These are phyloP conservation scores for Cystobasidium tubakii DNA, from an alignment of 768 basidiomycete genomes.

Conservation along the genomic window DNA sequence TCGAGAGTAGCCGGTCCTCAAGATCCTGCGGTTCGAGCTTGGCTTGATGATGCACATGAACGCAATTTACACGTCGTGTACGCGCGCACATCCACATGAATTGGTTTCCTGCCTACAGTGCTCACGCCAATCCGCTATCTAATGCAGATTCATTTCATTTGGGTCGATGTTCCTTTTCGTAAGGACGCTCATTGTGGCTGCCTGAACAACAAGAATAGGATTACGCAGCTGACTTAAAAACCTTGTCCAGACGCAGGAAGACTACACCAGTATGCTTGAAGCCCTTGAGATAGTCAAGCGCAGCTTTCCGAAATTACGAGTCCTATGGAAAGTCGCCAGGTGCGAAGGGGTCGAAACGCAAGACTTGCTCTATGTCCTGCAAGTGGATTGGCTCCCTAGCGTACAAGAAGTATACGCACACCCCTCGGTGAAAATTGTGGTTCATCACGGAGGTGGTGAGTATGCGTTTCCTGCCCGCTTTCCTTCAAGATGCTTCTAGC, in stretches of 20 bases:
- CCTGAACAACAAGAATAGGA: not conserved
- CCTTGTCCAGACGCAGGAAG: not conserved
- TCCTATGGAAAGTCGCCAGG: conserved; percentile 18
- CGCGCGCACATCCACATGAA: not conserved
- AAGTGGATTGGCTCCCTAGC: not conserved
- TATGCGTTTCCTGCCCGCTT: no score
- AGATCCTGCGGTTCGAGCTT: not conserved
- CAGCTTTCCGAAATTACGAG: not conserved
- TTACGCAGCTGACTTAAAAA: not conserved
- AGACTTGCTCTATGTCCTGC: not conserved
- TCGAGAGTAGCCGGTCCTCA: not conserved
- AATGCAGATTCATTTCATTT: conserved; percentile 23
- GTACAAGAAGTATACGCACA: conserved; percentile 9
- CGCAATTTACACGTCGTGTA: not conserved
- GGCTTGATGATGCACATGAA: conserved; percentile 10
- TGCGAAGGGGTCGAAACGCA: not conserved
- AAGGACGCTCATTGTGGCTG: not conserved
- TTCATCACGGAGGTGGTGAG: conserved; percentile 30
- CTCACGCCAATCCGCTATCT: not conserved
- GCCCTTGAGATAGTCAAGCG: not conserved
- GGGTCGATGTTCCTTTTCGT: conserved; percentile 33
- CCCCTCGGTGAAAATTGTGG: conserved; percentile 2
- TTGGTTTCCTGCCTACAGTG: not conserved
- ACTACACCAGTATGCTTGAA: conserved; percentile 13
- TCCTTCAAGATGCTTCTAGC: no score